A percentile compares a stretch with the other conserved stretches of the same genome.
Evolutionary conservation across 192 early-diverging fungal species (phyloP).

Genomic region (Backusella parvicylindrica): DNA sequence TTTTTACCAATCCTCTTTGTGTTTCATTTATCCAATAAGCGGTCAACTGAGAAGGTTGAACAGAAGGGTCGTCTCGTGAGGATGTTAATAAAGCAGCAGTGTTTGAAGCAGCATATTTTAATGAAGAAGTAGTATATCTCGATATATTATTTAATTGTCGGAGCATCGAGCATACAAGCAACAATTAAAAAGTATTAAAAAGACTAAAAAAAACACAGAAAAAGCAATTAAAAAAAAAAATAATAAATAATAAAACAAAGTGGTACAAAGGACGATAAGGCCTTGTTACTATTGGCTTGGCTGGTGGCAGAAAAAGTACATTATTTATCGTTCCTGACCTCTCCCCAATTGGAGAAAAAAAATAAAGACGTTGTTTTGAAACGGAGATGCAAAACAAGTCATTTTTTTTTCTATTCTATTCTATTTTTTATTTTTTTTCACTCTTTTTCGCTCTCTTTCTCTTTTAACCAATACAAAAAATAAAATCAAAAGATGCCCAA

Average conservation of each 20-base stretch:
- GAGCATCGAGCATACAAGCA: neutral
- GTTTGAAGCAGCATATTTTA: conserved; percentile 7
- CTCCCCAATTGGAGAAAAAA: neutral
- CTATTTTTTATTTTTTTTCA: neutral
- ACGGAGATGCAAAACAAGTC: neutral
- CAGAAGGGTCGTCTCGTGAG: neutral
- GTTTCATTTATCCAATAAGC: conserved; percentile 11
- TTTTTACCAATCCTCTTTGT: conserved; percentile 16
- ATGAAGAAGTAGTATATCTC: conserved; percentile 1
- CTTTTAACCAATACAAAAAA: neutral
- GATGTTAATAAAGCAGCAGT: conserved; percentile 1
- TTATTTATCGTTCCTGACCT: neutral
- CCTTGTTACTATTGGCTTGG: neutral
- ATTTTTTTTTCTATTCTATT: neutral
- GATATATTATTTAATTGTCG: conserved; percentile 14
- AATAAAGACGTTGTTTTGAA: neutral
- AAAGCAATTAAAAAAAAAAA: neutral
- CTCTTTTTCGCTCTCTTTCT: neutral
- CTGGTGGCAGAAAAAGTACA: neutral
- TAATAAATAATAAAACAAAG: neutral
- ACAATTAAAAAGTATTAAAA: too few relatives aligned
- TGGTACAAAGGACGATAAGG: neutral
- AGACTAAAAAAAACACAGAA: too few relatives aligned
- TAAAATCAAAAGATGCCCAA: neutral
- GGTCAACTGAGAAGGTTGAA: neutral